These are phyloP conservation scores for Macadamia integrifolia DNA, from an alignment of 164 flowering plant genomes.

Conservation along the genomic window DNA sequence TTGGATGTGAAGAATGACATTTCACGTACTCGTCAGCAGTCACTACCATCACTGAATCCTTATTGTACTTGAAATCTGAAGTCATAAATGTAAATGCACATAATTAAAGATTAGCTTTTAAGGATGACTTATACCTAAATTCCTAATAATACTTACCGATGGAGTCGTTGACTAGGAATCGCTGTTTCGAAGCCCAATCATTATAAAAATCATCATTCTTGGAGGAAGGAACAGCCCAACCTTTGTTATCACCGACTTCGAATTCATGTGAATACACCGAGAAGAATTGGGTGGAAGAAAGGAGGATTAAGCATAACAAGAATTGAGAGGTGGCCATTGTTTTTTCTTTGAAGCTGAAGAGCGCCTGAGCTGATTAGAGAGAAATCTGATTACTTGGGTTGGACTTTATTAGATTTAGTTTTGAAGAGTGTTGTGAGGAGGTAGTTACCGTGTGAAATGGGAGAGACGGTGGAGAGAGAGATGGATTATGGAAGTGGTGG, in stretches of 20 bases:
- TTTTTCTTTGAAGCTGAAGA: background rate
- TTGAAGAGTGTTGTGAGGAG: background rate
- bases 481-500: background rate
- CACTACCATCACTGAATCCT: conserved; percentile 58
- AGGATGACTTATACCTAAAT: too few relatives aligned
- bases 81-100: background rate
- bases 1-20: conserved; percentile 36
- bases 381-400: background rate
- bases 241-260: conserved; percentile 35
- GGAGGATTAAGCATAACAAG: background rate
- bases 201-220: conserved; percentile 30
- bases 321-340: background rate
- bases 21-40: conserved; percentile 40
- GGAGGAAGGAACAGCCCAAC: conserved; percentile 44
- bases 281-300: background rate
- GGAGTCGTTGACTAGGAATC: conserved; percentile 47
- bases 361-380: background rate
- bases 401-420: background rate
- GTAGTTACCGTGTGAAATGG: background rate
- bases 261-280: conserved; percentile 14
- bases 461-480: background rate
- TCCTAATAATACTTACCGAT: conserved; percentile 34
- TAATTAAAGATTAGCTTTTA: too few relatives aligned
- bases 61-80: conserved; percentile 44
- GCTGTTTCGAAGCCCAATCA: conserved; percentile 47